A percentile compares a stretch with the other conserved stretches of the same genome.
Evolutionary conservation across 306 rosid species (phyloP).

Genomic region (Senna tora): DNA sequence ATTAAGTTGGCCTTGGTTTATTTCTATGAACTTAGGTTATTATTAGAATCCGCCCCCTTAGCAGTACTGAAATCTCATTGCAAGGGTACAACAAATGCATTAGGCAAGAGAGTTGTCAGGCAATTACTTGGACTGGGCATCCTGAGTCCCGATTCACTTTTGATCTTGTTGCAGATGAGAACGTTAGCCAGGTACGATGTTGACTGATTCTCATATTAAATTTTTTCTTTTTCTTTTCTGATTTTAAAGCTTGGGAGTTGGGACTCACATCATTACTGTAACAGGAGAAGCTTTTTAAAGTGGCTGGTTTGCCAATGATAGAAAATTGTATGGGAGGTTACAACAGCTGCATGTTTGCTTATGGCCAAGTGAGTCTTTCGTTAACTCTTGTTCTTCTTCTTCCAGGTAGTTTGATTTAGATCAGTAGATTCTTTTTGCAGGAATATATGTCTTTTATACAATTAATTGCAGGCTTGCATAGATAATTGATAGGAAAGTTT

Average conservation of each 20-base stretch:
- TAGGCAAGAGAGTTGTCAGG: conserved; percentile 80
- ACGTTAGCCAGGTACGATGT: conserved; percentile 78
- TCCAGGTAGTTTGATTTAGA: conserved; percentile 15
- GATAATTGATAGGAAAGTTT: conserved; percentile 21
- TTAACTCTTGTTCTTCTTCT: conserved; percentile 27
- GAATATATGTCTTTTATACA: neutral
- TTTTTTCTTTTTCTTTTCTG: neutral
- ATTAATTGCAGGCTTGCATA: neutral
- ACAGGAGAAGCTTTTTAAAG: conserved; percentile 93
- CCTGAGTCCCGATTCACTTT: conserved; percentile 94
- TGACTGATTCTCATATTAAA: neutral
- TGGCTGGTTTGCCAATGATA: conserved; percentile 94
- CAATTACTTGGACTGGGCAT: conserved; percentile 89
- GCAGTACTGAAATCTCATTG: conserved; percentile 72
- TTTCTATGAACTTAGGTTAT: conserved; percentile 65
- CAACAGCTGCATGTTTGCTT: conserved; percentile 99
- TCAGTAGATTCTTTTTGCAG: neutral
- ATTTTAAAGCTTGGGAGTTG: conserved; percentile 31
- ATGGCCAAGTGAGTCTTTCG: conserved; percentile 85
- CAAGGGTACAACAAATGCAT: conserved; percentile 87
- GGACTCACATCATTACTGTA: conserved; percentile 32
- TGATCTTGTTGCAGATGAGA: conserved; percentile 96
- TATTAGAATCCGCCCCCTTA: conserved; percentile 92
- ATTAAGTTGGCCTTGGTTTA: conserved; percentile 19
- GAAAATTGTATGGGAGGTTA: conserved; percentile 96